Evolutionary conservation across 2,329 filamentous ascomycete species (phyloP).

Genomic region (Calonectria crousiana): DNA sequence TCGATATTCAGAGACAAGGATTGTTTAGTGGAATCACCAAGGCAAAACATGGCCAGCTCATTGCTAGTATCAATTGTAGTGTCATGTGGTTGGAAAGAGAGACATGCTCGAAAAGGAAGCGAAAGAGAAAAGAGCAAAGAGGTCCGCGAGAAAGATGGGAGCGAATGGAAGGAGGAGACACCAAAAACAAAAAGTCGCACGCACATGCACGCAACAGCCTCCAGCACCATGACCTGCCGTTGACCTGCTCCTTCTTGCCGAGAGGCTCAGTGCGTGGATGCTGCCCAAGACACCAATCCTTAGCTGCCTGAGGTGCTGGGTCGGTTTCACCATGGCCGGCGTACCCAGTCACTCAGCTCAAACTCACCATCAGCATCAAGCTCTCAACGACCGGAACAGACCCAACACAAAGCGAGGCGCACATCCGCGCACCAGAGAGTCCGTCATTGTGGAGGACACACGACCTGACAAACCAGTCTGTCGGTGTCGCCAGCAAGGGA

Average conservation of each 20-base stretch:
- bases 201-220: constrained; percentile 1
- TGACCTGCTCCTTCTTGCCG: constrained; percentile 11
- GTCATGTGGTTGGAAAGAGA: constrained; percentile 26
- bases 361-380: neutral
- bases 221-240: neutral
- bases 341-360: neutral
- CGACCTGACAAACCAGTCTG: constrained; percentile 28
- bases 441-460: constrained; percentile 12
- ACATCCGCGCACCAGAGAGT: constrained; percentile 13
- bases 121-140: constrained; percentile 17
- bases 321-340: neutral
- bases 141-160: neutral
- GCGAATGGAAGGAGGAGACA: neutral
- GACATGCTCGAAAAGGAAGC: constrained; percentile 15
- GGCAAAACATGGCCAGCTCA: constrained; percentile 21
- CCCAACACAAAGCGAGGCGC: constrained; percentile 1
- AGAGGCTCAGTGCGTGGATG: neutral
- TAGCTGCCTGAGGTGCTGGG: constrained; percentile 1
- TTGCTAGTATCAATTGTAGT: constrained; percentile 26
- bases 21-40: constrained; percentile 16
- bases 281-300: neutral
- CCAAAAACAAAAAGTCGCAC: neutral
- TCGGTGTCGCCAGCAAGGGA: constrained; percentile 30
- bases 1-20: constrained; percentile 21
- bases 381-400: neutral